phyloP scores from a whole-genome alignment of 768 basidiomycete species.

The Exsudoporus frostii region DNA sequence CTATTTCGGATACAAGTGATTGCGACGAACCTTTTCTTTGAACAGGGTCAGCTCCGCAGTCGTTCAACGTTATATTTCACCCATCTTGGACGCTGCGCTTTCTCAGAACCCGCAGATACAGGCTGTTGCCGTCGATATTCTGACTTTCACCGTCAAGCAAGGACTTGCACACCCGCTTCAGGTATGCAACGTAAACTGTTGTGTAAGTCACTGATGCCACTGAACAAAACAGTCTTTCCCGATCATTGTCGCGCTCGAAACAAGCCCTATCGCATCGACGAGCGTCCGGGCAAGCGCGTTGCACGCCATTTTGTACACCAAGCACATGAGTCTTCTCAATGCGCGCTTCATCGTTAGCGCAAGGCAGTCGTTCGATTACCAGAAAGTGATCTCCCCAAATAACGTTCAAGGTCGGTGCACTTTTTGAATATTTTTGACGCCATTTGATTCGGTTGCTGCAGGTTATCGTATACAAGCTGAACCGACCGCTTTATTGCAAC shows the following conservation, averaged over 20 bases:
- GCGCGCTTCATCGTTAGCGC: constrained; percentile 82
- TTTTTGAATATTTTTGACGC: not conserved
- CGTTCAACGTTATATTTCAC: constrained; percentile 85
- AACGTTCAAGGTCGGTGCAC: constrained; percentile 49
- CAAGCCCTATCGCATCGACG: constrained; percentile 57
- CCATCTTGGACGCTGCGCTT: constrained; percentile 78
- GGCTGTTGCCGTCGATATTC: constrained; percentile 80
- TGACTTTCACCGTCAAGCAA: constrained; percentile 92
- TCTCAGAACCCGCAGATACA: constrained; percentile 71
- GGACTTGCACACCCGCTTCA: constrained; percentile 94
- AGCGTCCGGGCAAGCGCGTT: constrained; percentile 76
- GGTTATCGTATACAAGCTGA: constrained; percentile 64
- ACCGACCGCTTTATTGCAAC: constrained; percentile 74
- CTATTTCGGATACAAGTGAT: not conserved
- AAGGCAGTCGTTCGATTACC: constrained; percentile 78
- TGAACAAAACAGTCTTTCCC: constrained; percentile 71
- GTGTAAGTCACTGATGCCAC: not conserved
- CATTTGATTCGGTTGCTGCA: constrained; percentile 23
- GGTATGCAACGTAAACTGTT: constrained; percentile 40
- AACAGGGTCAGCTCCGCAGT: constrained; percentile 89
- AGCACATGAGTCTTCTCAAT: constrained; percentile 88
- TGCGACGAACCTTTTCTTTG: not conserved
- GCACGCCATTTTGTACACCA: constrained; percentile 79
- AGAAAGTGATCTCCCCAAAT: constrained; percentile 51
- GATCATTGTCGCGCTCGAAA: constrained; percentile 90